These are phyloP conservation scores for Naganishia vaughanmartiniae DNA, from an alignment of 768 basidiomycete genomes.

Conservation along the genomic window DNA sequence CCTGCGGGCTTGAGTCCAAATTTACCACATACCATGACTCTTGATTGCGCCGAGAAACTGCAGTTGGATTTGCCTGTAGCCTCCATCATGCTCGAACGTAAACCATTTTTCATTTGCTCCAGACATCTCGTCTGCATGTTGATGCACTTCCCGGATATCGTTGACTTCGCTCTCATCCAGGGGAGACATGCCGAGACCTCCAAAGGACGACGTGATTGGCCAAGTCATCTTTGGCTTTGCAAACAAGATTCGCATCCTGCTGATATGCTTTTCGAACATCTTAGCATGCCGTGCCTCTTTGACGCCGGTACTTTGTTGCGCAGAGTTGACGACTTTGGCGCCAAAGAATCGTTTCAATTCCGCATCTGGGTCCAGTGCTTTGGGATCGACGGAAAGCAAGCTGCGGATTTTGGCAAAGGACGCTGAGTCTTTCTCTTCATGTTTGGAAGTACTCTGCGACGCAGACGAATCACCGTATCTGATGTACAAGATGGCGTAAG, in stretches of 20 bases:
- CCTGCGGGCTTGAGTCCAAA: not conserved
- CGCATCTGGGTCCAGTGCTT: conserved; percentile 79
- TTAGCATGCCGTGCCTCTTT: conserved; percentile 39
- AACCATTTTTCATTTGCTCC: conserved; percentile 73
- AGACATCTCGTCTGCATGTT: conserved; percentile 32
- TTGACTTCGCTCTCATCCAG: conserved; percentile 62
- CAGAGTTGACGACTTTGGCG: conserved; percentile 67
- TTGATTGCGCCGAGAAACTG: conserved; percentile 77
- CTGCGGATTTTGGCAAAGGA: conserved; percentile 33
- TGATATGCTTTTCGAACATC: conserved; percentile 35
- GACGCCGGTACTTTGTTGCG: conserved; percentile 30
- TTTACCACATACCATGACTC: conserved; percentile 68
- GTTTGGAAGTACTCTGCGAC: not conserved
- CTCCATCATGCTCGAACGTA: conserved; percentile 80
- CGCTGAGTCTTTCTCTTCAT: conserved; percentile 14
- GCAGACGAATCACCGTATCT: conserved; percentile 4
- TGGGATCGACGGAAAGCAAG: conserved; percentile 73
- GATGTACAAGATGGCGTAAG: not conserved
- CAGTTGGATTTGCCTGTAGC: conserved; percentile 75
- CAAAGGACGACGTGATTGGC: conserved; percentile 59
- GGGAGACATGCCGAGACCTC: conserved; percentile 67
- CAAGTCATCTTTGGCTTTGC: conserved; percentile 73
- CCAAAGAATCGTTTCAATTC: conserved; percentile 95
- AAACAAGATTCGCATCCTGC: conserved; percentile 62
- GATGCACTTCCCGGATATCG: conserved; percentile 41